phyloP scores from a whole-genome alignment of 1,284 basidiomycete species.

The Cutaneotrichosporon arboriforme region DNA sequence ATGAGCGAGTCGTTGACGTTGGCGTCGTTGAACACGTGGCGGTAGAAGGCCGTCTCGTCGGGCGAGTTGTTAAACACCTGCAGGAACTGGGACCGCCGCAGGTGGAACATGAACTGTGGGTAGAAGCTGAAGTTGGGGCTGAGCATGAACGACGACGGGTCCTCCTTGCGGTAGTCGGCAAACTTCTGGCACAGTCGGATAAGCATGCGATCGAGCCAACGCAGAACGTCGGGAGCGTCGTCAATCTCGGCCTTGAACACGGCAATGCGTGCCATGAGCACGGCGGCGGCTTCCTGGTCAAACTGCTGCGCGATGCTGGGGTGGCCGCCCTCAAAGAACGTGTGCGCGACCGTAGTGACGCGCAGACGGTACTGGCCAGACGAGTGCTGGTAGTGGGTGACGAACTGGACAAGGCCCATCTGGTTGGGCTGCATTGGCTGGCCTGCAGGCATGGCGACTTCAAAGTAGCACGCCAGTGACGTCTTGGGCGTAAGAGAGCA shows the following conservation, averaged over 20 bases:
- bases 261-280: slow-evolving; percentile 97
- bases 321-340: slow-evolving; percentile 94
- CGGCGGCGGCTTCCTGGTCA: slow-evolving; percentile 97
- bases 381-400: slow-evolving; percentile 97
- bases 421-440: slow-evolving; percentile 87
- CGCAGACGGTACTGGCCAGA: slow-evolving; percentile 90
- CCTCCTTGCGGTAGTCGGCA: slow-evolving; percentile 97
- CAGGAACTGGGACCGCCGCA: slow-evolving; percentile 93
- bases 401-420: slow-evolving; percentile 94
- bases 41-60: slow-evolving; percentile 98
- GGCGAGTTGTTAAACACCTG: slow-evolving; percentile 99
- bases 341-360: slow-evolving; percentile 93
- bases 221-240: slow-evolving; percentile 91
- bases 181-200: slow-evolving; percentile 99
- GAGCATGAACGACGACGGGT: slow-evolving; percentile 87
- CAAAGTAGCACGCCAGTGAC: slow-evolving; percentile 91
- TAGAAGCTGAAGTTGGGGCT: slow-evolving; percentile 98
- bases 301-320: slow-evolving; percentile 89
- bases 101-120: slow-evolving; percentile 99
- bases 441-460: slow-evolving; percentile 97
- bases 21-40: slow-evolving; percentile 92
- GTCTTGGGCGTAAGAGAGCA: slow-evolving; percentile 85
- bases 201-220: slow-evolving; percentile 98
- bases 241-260: slow-evolving; percentile 99
- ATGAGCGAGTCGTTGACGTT: slow-evolving; percentile 99